Conservation (phyloP, 345 rosid species). For the Moricandia moricandioides region DNA sequence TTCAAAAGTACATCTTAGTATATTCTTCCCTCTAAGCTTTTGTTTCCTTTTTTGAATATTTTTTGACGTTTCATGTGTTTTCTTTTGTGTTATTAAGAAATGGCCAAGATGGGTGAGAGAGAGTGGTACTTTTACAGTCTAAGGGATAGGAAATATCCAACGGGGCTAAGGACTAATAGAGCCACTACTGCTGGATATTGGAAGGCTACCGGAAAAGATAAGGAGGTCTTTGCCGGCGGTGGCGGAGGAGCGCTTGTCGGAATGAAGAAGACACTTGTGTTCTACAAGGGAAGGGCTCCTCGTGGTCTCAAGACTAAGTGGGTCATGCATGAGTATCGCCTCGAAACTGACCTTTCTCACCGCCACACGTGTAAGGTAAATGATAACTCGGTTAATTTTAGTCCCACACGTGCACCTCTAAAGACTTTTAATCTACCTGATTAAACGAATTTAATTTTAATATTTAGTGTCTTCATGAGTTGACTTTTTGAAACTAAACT, state of each 20-base stretch:
- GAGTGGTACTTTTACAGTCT: conserved; percentile 91
- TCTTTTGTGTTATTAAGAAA: conserved; percentile 38
- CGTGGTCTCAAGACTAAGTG: conserved; percentile 90
- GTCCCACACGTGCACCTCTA: conserved; percentile 10
- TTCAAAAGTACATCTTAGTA: not conserved
- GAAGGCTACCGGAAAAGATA: conserved; percentile 93
- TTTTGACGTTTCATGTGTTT: not conserved
- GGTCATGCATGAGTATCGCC: conserved; percentile 97
- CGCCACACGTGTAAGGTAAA: conserved; percentile 82
- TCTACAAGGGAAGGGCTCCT: conserved; percentile 85
- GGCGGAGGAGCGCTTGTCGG: conserved; percentile 64
- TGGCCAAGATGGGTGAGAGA: conserved; percentile 85
- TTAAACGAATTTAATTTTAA: not conserved
- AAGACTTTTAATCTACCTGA: not conserved
- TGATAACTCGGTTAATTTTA: not conserved
- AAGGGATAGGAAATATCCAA: conserved; percentile 89
- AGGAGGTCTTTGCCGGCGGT: conserved; percentile 53
- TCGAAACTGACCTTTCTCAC: conserved; percentile 69
- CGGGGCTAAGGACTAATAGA: conserved; percentile 81
- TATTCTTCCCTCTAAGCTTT: not conserved
- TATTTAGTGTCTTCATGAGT: not conserved
- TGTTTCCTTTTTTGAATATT: not conserved
- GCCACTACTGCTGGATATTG: conserved; percentile 91
- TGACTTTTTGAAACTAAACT: conserved; percentile 4
- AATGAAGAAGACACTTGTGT: conserved; percentile 83